These are phyloP conservation scores for Vitis hybrid DNA, from an alignment of 177 flowering plant genomes.

Conservation along the genomic window DNA sequence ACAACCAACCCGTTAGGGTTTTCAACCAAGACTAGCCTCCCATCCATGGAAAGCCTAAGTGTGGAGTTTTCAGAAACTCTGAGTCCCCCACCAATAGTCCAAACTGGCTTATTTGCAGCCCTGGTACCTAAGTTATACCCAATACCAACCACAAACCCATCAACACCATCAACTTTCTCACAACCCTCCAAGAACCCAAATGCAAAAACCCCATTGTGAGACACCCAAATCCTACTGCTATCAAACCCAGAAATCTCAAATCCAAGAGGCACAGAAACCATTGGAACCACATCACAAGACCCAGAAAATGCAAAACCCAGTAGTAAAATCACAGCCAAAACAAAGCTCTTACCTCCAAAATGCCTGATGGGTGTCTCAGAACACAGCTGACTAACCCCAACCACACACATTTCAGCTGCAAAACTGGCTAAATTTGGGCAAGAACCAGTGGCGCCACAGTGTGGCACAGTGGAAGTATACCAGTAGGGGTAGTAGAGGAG, in stretches of 20 bases:
- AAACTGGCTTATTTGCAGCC: constrained; percentile 46
- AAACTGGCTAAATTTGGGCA: not conserved
- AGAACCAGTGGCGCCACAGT: not conserved
- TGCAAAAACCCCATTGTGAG: constrained; percentile 55
- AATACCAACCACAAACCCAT: constrained; percentile 45
- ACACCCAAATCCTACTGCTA: constrained; percentile 37
- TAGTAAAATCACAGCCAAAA: constrained; percentile 18
- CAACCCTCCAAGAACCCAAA: constrained; percentile 44
- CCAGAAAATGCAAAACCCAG: constrained; percentile 26
- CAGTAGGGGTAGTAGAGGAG: constrained; percentile 3
- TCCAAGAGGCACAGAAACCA: constrained; percentile 39
- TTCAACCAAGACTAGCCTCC: constrained; percentile 38
- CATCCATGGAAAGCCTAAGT: constrained; percentile 47
- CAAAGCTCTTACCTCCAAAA: constrained; percentile 27
- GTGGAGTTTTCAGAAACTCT: constrained; percentile 50
- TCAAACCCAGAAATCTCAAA: constrained; percentile 51
- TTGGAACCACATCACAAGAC: constrained; percentile 21
- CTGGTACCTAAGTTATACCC: constrained; percentile 41
- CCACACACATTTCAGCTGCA: constrained; percentile 24
- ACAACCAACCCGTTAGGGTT: constrained; percentile 32
- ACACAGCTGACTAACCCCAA: constrained; percentile 16
- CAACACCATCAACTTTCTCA: constrained; percentile 26
- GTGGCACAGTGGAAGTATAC: not conserved
- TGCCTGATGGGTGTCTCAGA: constrained; percentile 15
- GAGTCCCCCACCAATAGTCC: constrained; percentile 54